phyloP scores from a whole-genome alignment of 768 basidiomycete genomes.

The Mycena capillaripes region DNA sequence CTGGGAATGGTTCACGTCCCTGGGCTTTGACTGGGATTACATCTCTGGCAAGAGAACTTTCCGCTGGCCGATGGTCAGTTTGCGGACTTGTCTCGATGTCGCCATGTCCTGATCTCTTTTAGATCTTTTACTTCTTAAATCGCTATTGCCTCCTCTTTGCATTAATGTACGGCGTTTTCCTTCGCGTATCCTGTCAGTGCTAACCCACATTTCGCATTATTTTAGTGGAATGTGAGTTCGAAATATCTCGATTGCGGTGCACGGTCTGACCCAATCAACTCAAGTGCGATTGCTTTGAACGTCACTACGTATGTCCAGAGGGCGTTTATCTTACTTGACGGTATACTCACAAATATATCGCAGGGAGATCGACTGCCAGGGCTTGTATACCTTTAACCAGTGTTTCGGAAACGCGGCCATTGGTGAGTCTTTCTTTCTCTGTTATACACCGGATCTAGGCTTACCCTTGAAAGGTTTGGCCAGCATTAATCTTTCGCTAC shows the following conservation, averaged over 20 bases:
- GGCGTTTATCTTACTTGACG: neutral
- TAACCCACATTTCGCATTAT: neutral
- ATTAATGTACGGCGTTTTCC: slow-evolving; percentile 49
- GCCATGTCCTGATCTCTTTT: slow-evolving; percentile 6
- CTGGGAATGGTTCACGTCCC: slow-evolving; percentile 77
- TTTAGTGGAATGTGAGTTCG: slow-evolving; percentile 71
- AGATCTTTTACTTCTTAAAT: slow-evolving; percentile 80
- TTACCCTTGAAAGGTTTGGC: slow-evolving; percentile 54
- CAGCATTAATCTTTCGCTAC: slow-evolving; percentile 77
- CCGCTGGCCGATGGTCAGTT: slow-evolving; percentile 75
- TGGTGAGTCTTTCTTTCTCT: slow-evolving; percentile 49
- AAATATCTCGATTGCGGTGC: neutral
- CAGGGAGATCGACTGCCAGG: slow-evolving; percentile 74
- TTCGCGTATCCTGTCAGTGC: neutral
- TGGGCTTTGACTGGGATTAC: slow-evolving; percentile 76
- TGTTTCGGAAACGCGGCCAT: slow-evolving; percentile 75
- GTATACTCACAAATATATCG: slow-evolving; percentile 16
- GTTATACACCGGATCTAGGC: neutral
- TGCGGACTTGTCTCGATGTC: neutral
- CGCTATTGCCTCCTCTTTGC: slow-evolving; percentile 77
- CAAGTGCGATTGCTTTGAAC: slow-evolving; percentile 70
- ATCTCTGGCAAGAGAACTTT: slow-evolving; percentile 69
- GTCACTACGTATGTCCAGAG: slow-evolving; percentile 60
- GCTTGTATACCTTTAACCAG: slow-evolving; percentile 77
- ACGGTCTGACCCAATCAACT: slow-evolving; percentile 19